Conservation (phyloP, 2,329 filamentous ascomycete genomes). For the Orbilia oligospora region DNA sequence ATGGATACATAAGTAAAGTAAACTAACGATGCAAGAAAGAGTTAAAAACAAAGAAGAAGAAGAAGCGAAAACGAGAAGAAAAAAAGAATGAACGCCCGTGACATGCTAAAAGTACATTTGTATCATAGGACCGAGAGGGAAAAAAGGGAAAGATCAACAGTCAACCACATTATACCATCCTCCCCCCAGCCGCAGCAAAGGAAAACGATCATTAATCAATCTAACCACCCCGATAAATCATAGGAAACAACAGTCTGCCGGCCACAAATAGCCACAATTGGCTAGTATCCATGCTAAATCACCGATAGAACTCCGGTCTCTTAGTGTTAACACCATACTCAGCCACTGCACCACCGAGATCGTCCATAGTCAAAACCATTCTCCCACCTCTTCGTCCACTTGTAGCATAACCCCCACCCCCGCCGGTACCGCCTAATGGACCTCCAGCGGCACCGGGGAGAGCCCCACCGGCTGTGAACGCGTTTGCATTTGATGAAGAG, state of each 20-base stretch:
- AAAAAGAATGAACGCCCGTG: constrained; percentile 32
- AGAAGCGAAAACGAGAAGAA: not conserved
- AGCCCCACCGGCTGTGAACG: constrained; percentile 76
- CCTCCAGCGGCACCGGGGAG: constrained; percentile 71
- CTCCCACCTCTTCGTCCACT: constrained; percentile 91
- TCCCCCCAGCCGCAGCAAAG: not conserved
- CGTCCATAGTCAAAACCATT: constrained; percentile 98
- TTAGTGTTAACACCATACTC: constrained; percentile 99
- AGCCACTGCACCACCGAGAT: constrained; percentile 95
- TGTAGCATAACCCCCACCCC: constrained; percentile 75
- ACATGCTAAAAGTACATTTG: constrained; percentile 60
- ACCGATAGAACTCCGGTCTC: constrained; percentile 96
- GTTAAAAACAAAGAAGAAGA: not conserved
- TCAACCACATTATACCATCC: constrained; percentile 13
- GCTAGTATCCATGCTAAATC: constrained; percentile 59
- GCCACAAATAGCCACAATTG: not conserved
- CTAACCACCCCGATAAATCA: constrained; percentile 11
- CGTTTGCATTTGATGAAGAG: constrained; percentile 85
- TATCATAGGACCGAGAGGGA: constrained; percentile 10
- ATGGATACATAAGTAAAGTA: constrained; percentile 21
- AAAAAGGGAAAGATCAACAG: not conserved
- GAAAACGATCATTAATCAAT: constrained; percentile 15
- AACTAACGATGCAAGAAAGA: constrained; percentile 6
- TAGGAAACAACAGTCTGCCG: not conserved
- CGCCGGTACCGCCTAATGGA: constrained; percentile 68